A percentile compares a stretch with the other conserved stretches of the same genome.
phyloP scores from a whole-genome alignment of 2,329 filamentous ascomycete genomes.

The Ceratocystis eucalypticola region DNA sequence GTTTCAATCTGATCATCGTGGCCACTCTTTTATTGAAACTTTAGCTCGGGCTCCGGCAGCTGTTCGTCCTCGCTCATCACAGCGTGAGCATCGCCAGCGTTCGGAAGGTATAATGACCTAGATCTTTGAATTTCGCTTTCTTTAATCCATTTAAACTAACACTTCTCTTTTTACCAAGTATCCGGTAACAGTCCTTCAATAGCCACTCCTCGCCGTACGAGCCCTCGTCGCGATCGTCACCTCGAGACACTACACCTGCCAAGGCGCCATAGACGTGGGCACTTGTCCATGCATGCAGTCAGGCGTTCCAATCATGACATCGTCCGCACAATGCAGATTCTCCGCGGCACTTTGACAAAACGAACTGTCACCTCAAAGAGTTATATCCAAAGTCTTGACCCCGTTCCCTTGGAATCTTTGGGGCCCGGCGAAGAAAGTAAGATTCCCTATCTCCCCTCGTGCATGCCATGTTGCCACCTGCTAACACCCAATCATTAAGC shows the following conservation, averaged over 20 bases:
- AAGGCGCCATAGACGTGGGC: slow-evolving; percentile 8
- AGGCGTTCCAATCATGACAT: slow-evolving; percentile 9
- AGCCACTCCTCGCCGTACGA: slow-evolving; percentile 11
- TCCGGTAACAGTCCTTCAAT: background rate
- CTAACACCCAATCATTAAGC: slow-evolving; percentile 26
- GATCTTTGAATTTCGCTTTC: background rate
- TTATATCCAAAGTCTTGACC: slow-evolving; percentile 35
- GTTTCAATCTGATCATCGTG: background rate
- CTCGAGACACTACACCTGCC: background rate
- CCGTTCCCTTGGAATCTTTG: slow-evolving; percentile 33
- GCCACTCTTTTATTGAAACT: background rate
- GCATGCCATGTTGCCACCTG: background rate
- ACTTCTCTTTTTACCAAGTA: background rate
- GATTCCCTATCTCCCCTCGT: background rate
- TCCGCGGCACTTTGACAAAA: slow-evolving; percentile 32
- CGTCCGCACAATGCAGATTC: slow-evolving; percentile 27
- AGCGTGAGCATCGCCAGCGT: background rate
- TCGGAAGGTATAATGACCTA: background rate
- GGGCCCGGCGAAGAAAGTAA: slow-evolving; percentile 25
- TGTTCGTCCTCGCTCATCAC: background rate
- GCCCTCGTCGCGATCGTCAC: slow-evolving; percentile 17
- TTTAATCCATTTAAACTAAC: background rate
- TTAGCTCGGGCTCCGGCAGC: background rate
- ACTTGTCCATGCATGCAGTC: background rate
- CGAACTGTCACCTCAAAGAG: slow-evolving; percentile 36